A percentile compares a stretch with the other conserved stretches of the same genome.
Conservation (phyloP, 306 rosid genomes). For the Prunus dulcis region DNA sequence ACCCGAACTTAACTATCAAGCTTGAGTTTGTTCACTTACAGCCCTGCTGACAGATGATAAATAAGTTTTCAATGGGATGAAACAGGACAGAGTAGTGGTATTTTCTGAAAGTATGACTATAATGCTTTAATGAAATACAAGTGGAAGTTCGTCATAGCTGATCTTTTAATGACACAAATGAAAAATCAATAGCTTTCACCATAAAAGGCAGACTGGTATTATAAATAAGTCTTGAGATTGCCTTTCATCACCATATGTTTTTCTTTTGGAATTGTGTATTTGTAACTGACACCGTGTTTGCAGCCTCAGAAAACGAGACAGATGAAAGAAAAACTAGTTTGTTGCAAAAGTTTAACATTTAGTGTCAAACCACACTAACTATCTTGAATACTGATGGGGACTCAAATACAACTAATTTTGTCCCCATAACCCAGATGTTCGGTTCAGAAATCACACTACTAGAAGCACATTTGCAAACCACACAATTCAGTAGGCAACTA, state of each 20-base stretch:
- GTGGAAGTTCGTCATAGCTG: background rate
- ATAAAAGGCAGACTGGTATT: background rate
- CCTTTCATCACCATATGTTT: background rate
- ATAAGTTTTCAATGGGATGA: background rate
- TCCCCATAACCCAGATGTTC: background rate
- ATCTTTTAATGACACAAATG: background rate
- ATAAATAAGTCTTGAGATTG: background rate
- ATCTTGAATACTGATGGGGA: background rate
- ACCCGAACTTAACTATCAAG: background rate
- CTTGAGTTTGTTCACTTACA: background rate
- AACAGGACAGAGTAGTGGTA: background rate
- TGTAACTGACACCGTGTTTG: background rate
- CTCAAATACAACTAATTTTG: background rate
- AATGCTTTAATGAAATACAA: background rate
- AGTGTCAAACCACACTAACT: background rate
- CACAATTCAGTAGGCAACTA: background rate
- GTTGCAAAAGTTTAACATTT: background rate
- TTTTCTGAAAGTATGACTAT: background rate
- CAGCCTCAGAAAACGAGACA: background rate
- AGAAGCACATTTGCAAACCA: background rate
- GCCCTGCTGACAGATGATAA: background rate
- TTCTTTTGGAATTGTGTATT: background rate
- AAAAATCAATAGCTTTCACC: background rate
- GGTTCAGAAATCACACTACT: background rate
- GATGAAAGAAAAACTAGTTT: background rate